Percentiles rank a stretch among this genome's conserved stretches.
phyloP scores from a whole-genome alignment of 768 basidiomycete species.

The Lentinula raphanica region DNA sequence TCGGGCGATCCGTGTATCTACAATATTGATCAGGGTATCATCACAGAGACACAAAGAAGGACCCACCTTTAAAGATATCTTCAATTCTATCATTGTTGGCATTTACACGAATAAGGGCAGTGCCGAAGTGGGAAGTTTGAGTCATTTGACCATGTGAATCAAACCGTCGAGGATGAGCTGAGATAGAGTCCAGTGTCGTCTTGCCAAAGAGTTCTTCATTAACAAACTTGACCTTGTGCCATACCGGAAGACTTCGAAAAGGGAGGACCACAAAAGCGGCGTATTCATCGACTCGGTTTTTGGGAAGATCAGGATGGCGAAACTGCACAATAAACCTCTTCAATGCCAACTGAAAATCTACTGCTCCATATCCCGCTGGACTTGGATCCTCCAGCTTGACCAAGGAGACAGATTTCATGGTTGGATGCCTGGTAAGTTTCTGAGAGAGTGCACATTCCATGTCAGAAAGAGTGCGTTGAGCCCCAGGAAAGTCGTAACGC shows the following conservation, averaged over 20 bases:
- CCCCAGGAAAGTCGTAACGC: not conserved
- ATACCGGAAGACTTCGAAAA: not conserved
- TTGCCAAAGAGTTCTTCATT: not conserved
- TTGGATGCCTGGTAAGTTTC: not conserved
- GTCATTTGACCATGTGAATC: not conserved
- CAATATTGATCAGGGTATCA: not conserved
- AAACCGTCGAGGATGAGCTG: not conserved
- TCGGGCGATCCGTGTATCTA: not conserved
- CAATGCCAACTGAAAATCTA: not conserved
- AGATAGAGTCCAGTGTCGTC: not conserved
- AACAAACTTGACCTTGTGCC: not conserved
- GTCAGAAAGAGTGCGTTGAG: not conserved
- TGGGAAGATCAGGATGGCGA: not conserved
- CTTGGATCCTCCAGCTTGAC: not conserved
- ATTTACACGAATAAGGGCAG: not conserved
- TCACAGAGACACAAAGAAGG: too few species aligned
- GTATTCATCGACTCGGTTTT: not conserved
- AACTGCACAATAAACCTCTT: not conserved
- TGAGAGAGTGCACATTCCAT: not conserved
- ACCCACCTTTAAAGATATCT: not conserved
- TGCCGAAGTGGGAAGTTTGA: not conserved
- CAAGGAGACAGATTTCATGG: not conserved
- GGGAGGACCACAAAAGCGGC: not conserved
- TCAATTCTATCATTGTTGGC: too few species aligned
- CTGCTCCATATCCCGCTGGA: not conserved